phyloP scores from a whole-genome alignment of 2,329 filamentous ascomycete species.

The Ceratocystis diversiconidia region DNA sequence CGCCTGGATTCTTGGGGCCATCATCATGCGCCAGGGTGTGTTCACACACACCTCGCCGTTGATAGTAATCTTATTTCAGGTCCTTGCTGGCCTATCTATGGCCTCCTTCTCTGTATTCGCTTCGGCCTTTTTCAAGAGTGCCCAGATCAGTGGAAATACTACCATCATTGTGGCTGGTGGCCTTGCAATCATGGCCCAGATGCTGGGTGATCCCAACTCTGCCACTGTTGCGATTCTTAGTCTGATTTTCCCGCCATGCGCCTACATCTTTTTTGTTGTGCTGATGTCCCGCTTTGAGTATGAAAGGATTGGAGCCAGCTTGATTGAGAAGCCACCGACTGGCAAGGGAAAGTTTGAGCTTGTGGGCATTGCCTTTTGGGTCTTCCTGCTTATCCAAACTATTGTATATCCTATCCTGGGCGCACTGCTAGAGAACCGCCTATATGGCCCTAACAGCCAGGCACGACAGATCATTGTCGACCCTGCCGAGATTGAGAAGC shows the following conservation, averaged over 20 bases:
- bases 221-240: conserved; percentile 54
- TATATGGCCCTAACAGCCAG: conserved; percentile 60
- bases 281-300: conserved; percentile 65
- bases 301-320: conserved; percentile 42
- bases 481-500: conserved; percentile 13
- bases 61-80: conserved; percentile 59
- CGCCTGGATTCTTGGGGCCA: conserved; percentile 64
- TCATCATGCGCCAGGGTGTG: conserved; percentile 49
- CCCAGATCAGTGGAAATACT: conserved; percentile 75
- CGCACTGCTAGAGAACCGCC: conserved; percentile 53
- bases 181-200: conserved; percentile 70
- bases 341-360: conserved; percentile 46
- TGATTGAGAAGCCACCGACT: conserved; percentile 46
- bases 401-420: conserved; percentile 63
- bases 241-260: conserved; percentile 72
- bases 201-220: conserved; percentile 47
- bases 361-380: conserved; percentile 61
- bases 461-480: conserved; percentile 39
- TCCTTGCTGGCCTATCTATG: conserved; percentile 62
- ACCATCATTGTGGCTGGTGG: conserved; percentile 59
- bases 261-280: conserved; percentile 69
- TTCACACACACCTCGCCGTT: conserved; percentile 47
- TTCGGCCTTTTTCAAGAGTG: conserved; percentile 70
- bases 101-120: conserved; percentile 70
- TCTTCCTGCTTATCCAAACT: conserved; percentile 65